Evolutionary conservation across 1,284 basidiomycete genomes (phyloP), one percentile per base, ranked within the genome.

Genomic region (Ustilago curta): DNA sequence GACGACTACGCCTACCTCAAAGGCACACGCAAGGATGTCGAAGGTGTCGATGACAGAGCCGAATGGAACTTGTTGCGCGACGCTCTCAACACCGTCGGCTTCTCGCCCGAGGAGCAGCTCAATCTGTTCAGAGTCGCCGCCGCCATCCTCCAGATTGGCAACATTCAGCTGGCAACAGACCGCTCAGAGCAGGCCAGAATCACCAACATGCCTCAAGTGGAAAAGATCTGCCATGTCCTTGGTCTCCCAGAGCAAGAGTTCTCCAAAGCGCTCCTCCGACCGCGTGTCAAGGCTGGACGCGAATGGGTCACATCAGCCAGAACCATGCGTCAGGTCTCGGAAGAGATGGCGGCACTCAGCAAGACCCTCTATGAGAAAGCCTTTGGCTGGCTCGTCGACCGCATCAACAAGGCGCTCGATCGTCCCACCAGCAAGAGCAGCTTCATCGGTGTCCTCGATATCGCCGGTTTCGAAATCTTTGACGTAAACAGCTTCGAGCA

Each of bases 381-480:
- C 1, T 99, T 99, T 82, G 93, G 94, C 18, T 89, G 90, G 47
- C 89, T 99, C 49, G 97, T 99, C 23, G 95, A 97, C 73, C 90
- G 94, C 45, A 94, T 99, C 86, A 99, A 99, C 85, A 90, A 90
- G 52, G 95, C 95, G 1, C 89, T 99, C 1, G 96, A 98, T 80
- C 90, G 95, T 8, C 95, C 95, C 18, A 81, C 83, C 1, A 93
- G 93, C 35, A 97, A 97, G 86, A 91, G 93, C 37, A 95, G 93
- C 2, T 99, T 98, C 85, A 99, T 99, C 70, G 97, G 97, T 47
- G 97, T 99, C 3, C 89, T 99, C 32, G 97, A 99, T 89, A 99
- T 99, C 65, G 97, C 97, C 8, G 97, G 97, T 21, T 99, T 99
- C 87, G 97, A 99, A 85, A 99, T 99, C 82, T 87, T 90, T 69